Evolutionary conservation across 148 eudicot species (phyloP).

Genomic region (Fagopyrum tataricum): DNA sequence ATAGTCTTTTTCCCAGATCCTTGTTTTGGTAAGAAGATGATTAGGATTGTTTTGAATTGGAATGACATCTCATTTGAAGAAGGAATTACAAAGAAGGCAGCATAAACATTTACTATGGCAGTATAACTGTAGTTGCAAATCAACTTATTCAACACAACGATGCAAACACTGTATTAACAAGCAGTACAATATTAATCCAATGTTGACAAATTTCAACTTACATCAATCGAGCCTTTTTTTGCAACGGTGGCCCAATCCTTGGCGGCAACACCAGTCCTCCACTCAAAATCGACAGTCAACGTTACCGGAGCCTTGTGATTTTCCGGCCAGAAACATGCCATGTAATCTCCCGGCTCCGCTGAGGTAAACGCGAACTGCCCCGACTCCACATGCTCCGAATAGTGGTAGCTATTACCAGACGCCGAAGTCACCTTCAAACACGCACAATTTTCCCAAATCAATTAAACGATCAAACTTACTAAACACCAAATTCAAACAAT

Average conservation of each 20-base stretch:
- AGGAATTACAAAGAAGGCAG: too few relatives aligned
- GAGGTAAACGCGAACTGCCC: slow-evolving; percentile 86
- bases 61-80: too few relatives aligned
- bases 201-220: not conserved
- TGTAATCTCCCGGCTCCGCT: slow-evolving; percentile 75
- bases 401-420: slow-evolving; percentile 59
- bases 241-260: slow-evolving; percentile 87
- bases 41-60: too few relatives aligned
- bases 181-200: not conserved
- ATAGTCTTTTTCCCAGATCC: too few relatives aligned
- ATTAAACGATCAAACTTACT: not conserved
- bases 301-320: slow-evolving; percentile 54
- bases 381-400: slow-evolving; percentile 47
- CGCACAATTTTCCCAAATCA: slow-evolving; percentile 9
- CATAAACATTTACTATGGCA: too few relatives aligned
- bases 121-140: too few relatives aligned
- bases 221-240: slow-evolving; percentile 44
- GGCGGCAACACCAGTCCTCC: slow-evolving; percentile 87
- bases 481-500: slow-evolving; percentile 8
- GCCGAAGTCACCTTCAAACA: slow-evolving; percentile 55
- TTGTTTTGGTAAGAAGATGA: too few relatives aligned
- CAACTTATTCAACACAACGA: too few relatives aligned
- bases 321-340: slow-evolving; percentile 69
- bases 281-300: slow-evolving; percentile 71
- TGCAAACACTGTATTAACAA: too few relatives aligned